Evolutionary conservation across 176 grass and related monocot genomes (phyloP).

Genomic region (Bolboschoenus planiculmis): DNA sequence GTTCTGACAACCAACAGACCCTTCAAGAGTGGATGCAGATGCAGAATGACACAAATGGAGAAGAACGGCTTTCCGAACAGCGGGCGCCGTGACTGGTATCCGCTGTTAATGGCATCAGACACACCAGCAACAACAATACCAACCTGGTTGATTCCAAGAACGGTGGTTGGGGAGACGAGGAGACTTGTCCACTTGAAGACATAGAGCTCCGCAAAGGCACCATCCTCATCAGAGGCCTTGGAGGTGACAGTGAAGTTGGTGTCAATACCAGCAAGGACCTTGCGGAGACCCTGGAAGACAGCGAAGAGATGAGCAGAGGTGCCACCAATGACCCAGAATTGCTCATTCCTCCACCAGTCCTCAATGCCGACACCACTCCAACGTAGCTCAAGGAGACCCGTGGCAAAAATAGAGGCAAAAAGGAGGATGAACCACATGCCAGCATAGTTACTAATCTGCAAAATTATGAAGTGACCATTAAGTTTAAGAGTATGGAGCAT

Average conservation of each 20-base stretch:
- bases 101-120: conserved; percentile 68
- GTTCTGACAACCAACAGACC: conserved; percentile 70
- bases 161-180: conserved; percentile 59
- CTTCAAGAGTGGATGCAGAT: conserved; percentile 79
- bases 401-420: conserved; percentile 56
- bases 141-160: conserved; percentile 61
- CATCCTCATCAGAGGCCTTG: conserved; percentile 59
- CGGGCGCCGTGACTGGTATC: conserved; percentile 71
- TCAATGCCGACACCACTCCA: conserved; percentile 69
- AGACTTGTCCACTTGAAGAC: conserved; percentile 73
- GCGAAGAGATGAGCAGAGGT: conserved; percentile 73
- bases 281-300: conserved; percentile 66
- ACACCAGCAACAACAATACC: conserved; percentile 78
- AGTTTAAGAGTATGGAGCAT: background rate
- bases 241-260: conserved; percentile 78
- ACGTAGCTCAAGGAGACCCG: conserved; percentile 56
- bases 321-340: conserved; percentile 83
- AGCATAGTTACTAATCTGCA: conserved; percentile 74
- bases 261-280: conserved; percentile 65
- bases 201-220: conserved; percentile 65
- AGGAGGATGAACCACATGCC: conserved; percentile 62
- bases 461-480: conserved; percentile 17
- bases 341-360: conserved; percentile 80
- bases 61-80: conserved; percentile 81
- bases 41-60: conserved; percentile 71